Conservation (phyloP, 257 asterid species). For the Mitragyna speciosa region DNA sequence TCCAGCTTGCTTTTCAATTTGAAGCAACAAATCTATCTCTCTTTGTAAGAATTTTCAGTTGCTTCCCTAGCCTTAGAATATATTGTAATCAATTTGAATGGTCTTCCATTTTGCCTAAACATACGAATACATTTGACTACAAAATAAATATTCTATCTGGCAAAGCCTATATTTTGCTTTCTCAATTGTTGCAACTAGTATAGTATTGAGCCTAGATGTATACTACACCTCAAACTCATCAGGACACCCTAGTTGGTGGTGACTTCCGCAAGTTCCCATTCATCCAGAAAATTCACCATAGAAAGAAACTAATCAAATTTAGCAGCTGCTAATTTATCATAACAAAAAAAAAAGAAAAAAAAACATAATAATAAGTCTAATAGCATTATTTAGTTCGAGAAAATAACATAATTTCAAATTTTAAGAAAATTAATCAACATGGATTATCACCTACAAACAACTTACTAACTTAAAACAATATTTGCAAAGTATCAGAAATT, state of each 20-base stretch:
- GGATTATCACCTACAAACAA: not conserved
- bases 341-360: no score
- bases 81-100: constrained; percentile 53
- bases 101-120: constrained; percentile 46
- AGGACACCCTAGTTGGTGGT: constrained; percentile 40
- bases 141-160: constrained; percentile 82
- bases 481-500: not conserved
- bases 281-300: constrained; percentile 36
- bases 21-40: constrained; percentile 49
- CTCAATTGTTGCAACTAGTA: constrained; percentile 80
- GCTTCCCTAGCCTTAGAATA: constrained; percentile 61
- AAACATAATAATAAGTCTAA: no score
- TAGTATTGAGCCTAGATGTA: constrained; percentile 73
- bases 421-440: not conserved
- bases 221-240: constrained; percentile 54
- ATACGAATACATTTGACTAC: constrained; percentile 73
- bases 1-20: constrained; percentile 49
- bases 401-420: not conserved
- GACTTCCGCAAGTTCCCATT: constrained; percentile 44
- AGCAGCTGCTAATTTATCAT: not conserved
- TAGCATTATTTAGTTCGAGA: no score
- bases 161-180: constrained; percentile 89
- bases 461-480: no score
- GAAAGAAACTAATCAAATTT: not conserved
- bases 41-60: constrained; percentile 66